A percentile compares a stretch with the other conserved stretches of the same genome.
Conservation (phyloP, 805 yeast species). For the Zygosaccharomyces siamensis region DNA sequence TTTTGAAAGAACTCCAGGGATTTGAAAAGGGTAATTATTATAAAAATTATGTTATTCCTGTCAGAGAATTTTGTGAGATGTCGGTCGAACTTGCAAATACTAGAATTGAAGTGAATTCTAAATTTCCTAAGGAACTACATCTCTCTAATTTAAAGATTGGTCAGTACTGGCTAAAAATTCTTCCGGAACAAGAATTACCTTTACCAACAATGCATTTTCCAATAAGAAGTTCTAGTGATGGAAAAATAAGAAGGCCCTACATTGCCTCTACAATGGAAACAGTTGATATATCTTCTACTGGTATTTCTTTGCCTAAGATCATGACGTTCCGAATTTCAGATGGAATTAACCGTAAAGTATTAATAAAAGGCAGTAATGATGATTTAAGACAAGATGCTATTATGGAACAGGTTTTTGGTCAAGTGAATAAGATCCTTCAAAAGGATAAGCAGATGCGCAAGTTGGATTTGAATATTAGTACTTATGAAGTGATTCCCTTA, state of each 20-base stretch:
- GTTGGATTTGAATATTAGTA: conserved; percentile 60
- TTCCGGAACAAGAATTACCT: conserved; percentile 51
- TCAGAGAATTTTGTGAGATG: conserved; percentile 49
- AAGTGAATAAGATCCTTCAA: conserved; percentile 65
- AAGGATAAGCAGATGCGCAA: conserved; percentile 52
- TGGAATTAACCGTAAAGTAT: conserved; percentile 54
- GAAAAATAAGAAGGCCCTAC: conserved; percentile 45
- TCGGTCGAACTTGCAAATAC: conserved; percentile 48
- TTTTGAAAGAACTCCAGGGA: conserved; percentile 42
- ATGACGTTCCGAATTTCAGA: conserved; percentile 48
- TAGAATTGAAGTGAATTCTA: conserved; percentile 28
- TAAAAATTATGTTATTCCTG: conserved; percentile 37
- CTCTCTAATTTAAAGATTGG: conserved; percentile 40
- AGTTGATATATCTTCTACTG: conserved; percentile 67
- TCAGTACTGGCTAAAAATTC: conserved; percentile 50
- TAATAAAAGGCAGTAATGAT: conserved; percentile 83
- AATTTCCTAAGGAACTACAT: conserved; percentile 18
- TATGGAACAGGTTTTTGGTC: conserved; percentile 94
- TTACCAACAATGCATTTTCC: conserved; percentile 56
- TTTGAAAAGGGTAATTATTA: conserved; percentile 27
- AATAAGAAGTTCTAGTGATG: conserved; percentile 39
- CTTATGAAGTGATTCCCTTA: conserved; percentile 85
- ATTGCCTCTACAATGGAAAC: conserved; percentile 43
- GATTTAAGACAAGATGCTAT: conserved; percentile 94
- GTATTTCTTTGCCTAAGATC: conserved; percentile 85